A percentile compares a stretch with the other conserved stretches of the same genome.
Evolutionary conservation across 2,329 filamentous ascomycete genomes (phyloP).

Genomic region (Epichloe glyceriae): DNA sequence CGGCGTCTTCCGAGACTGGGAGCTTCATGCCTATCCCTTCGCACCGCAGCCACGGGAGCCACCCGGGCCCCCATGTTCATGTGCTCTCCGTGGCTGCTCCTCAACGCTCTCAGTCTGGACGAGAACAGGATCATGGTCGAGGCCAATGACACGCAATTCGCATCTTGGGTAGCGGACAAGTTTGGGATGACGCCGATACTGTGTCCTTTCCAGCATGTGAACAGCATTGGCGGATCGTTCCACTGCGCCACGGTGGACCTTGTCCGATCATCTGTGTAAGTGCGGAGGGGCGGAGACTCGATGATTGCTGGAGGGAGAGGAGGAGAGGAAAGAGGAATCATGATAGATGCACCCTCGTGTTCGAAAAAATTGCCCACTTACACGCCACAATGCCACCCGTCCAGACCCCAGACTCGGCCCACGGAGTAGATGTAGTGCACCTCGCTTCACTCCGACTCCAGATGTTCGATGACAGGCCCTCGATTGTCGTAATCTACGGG

Average conservation of each 20-base stretch:
- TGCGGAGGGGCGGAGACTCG: no score
- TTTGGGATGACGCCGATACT: conserved; percentile 7
- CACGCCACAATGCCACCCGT: no score
- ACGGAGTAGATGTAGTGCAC: no score
- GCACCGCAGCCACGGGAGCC: conserved; percentile 4
- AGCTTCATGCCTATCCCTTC: conserved; percentile 14
- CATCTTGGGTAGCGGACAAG: conserved; percentile 5
- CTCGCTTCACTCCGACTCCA: no score
- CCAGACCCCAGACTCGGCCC: no score
- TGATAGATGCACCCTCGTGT: no score
- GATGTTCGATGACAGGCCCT: no score
- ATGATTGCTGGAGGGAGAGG: no score
- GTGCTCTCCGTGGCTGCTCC: conserved; percentile 13
- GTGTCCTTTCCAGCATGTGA: conserved; percentile 18
- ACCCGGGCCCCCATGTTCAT: conserved; percentile 11
- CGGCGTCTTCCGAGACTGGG: conserved; percentile 15
- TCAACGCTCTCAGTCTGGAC: conserved; percentile 15
- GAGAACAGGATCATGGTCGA: conserved; percentile 15
- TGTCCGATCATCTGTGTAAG: no score
- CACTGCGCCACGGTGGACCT: conserved; percentile 12
- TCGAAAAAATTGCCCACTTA: no score
- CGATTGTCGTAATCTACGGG: no score
- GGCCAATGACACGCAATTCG: conserved; percentile 10
- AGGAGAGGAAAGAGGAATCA: no score
- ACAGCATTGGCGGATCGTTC: conserved; percentile 19